Conservation (phyloP, 371 early-diverging fungal genomes). For the Basidiobolus meristosporus region DNA sequence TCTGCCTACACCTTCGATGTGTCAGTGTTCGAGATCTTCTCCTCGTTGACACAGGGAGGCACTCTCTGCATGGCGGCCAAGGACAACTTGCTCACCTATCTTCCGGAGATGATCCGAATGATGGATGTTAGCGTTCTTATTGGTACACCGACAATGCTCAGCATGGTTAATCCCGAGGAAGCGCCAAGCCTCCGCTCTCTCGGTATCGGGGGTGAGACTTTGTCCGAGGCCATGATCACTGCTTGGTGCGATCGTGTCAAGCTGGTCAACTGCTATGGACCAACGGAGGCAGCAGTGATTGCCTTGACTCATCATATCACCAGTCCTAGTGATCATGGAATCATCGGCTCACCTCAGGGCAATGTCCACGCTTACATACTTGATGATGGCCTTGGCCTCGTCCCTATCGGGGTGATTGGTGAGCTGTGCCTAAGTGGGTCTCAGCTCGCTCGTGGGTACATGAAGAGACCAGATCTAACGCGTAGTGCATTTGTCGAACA, state of each 20-base stretch:
- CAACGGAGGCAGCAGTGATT: background rate
- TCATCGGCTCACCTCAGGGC: background rate
- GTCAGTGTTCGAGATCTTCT: too few relatives aligned
- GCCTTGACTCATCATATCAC: background rate
- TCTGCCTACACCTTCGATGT: too few relatives aligned
- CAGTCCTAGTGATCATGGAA: background rate
- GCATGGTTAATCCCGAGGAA: too few relatives aligned
- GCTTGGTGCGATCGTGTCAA: background rate
- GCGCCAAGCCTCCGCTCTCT: too few relatives aligned
- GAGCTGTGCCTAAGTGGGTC: background rate
- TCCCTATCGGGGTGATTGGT: background rate
- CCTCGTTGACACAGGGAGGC: too few relatives aligned
- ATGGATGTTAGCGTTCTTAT: too few relatives aligned
- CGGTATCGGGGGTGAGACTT: background rate
- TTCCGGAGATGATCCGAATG: too few relatives aligned
- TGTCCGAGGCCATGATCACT: background rate
- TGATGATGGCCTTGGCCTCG: background rate
- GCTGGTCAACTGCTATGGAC: background rate
- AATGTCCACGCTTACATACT: background rate
- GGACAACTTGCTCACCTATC: too few relatives aligned
- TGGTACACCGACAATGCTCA: too few relatives aligned
- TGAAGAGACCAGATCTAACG: background rate
- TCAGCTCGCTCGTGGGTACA: background rate
- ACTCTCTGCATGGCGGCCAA: too few relatives aligned
- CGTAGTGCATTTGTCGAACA: background rate